Evolutionary conservation across 345 rosid genomes (phyloP).

Genomic region (Turnera subulata): DNA sequence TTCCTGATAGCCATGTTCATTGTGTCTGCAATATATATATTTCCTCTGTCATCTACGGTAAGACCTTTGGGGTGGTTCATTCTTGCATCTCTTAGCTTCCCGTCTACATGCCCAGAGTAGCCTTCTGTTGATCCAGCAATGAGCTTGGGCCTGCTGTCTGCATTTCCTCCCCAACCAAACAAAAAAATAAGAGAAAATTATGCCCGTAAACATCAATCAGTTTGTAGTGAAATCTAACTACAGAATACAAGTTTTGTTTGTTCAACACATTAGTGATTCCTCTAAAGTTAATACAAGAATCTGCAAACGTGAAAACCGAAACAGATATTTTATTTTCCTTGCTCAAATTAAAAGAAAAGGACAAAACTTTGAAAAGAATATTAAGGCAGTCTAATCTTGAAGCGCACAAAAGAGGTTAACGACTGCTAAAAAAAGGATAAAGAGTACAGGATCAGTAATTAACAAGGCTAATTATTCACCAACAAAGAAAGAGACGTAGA

Average conservation of each 20-base stretch:
- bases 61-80: slow-evolving; percentile 32
- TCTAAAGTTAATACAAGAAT: not conserved
- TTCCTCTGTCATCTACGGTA: slow-evolving; percentile 23
- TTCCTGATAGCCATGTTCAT: slow-evolving; percentile 33
- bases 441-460: slow-evolving; percentile 16
- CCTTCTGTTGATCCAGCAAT: slow-evolving; percentile 30
- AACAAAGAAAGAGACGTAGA: slow-evolving; percentile 1
- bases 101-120: slow-evolving; percentile 31
- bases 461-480: slow-evolving; percentile 14
- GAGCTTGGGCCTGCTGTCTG: slow-evolving; percentile 29
- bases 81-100: slow-evolving; percentile 29
- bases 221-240: no score
- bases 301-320: slow-evolving; percentile 7
- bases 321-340: not conserved
- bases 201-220: no score
- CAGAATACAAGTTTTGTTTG: no score
- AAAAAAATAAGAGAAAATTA: no score
- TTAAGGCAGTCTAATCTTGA: not conserved
- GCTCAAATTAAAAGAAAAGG: slow-evolving; percentile 8
- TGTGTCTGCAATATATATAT: slow-evolving; percentile 31
- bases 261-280: not conserved
- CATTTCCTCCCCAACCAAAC: slow-evolving; percentile 7
- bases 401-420: slow-evolving; percentile 11
- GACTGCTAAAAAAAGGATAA: not conserved
- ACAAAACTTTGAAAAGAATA: slow-evolving; percentile 26